Conservation (phyloP, 2,329 filamentous ascomycete genomes). For the Ceratocystis colombiana region DNA sequence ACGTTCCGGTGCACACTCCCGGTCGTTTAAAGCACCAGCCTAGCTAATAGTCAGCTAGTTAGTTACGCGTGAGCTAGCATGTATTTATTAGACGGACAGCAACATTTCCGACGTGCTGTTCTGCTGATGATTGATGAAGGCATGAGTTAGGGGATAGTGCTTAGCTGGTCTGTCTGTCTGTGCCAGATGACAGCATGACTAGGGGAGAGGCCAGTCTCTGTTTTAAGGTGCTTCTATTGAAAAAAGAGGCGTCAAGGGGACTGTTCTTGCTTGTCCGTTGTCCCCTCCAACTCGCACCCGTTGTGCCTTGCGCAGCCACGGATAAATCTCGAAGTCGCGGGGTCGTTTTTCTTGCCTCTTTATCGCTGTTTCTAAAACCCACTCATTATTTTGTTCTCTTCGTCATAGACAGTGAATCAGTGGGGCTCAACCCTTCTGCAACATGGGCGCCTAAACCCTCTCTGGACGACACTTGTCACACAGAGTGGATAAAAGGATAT, state of each 20-base stretch:
- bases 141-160: too few species aligned
- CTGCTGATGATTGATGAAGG: not conserved
- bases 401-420: conserved; percentile 9
- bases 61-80: not conserved
- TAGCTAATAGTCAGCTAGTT: not conserved
- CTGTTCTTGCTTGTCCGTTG: not conserved
- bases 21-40: not conserved
- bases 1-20: conserved; percentile 1
- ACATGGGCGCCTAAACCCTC: conserved; percentile 12
- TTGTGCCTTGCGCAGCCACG: too few species aligned
- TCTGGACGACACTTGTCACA: conserved; percentile 12
- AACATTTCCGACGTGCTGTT: not conserved
- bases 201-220: too few species aligned
- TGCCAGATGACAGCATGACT: too few species aligned
- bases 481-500: conserved; percentile 6
- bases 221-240: too few species aligned
- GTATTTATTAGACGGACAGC: not conserved
- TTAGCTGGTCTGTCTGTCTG: too few species aligned
- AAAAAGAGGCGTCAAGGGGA: too few species aligned
- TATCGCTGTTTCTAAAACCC: not conserved
- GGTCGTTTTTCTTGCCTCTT: not conserved
- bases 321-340: not conserved
- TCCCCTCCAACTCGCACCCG: not conserved
- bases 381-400: not conserved
- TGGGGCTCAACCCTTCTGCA: conserved; percentile 11